Evolutionary conservation across 2,329 filamentous ascomycete species (phyloP).

Genomic region (Botrytis aclada): DNA sequence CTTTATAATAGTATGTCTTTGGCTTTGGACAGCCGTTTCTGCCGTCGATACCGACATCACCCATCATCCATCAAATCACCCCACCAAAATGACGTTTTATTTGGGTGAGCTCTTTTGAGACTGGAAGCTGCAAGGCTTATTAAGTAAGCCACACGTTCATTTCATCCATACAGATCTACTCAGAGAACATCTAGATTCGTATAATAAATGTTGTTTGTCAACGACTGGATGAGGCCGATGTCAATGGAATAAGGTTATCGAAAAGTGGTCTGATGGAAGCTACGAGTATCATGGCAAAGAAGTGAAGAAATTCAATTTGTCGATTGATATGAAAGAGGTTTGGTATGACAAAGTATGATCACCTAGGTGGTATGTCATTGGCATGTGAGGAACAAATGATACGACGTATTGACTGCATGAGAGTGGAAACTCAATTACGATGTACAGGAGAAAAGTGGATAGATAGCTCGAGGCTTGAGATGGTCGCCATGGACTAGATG

Average conservation of each 20-base stretch:
- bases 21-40: not conserved
- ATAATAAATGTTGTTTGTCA: not conserved
- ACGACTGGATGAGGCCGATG: not conserved
- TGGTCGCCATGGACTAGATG: not conserved
- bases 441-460: not conserved
- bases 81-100: conserved; percentile 15
- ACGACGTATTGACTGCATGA: not conserved
- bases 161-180: not conserved
- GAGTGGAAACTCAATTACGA: not conserved
- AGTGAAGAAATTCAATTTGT: not conserved
- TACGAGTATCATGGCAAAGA: not conserved
- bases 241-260: not conserved
- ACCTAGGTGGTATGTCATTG: not conserved
- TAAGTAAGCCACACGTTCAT: not conserved
- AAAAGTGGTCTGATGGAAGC: conserved; percentile 1
- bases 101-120: not conserved
- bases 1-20: conserved; percentile 6
- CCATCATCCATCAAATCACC: conserved; percentile 22
- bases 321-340: not conserved
- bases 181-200: not conserved
- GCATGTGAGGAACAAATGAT: not conserved
- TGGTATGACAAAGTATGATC: not conserved
- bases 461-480: not conserved
- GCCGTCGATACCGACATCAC: conserved; percentile 1
- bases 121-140: not conserved